Evolutionary conservation across 2,329 filamentous ascomycete genomes (phyloP).

Genomic region (Dendrostoma leiphaemia): DNA sequence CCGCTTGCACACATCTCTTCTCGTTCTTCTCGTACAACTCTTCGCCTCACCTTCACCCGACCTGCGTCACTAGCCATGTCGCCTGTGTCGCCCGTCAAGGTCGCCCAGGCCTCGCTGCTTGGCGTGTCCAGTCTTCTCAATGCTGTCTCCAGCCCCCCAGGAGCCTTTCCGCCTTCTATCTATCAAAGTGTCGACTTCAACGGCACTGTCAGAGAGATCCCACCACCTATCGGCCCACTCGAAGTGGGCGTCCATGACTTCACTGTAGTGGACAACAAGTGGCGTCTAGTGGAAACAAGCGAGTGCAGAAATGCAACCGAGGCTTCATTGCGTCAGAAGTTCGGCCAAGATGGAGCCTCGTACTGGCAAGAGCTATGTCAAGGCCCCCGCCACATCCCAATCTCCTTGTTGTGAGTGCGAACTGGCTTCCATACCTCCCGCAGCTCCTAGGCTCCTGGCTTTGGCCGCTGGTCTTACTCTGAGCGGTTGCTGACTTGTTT

Average conservation of each 20-base stretch:
- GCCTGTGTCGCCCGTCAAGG: not conserved
- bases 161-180: not conserved
- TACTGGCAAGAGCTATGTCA: not conserved
- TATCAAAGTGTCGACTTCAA: slow-evolving; percentile 5
- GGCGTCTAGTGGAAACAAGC: not conserved
- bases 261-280: not conserved
- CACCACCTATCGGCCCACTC: not conserved
- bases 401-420: slow-evolving; percentile 13
- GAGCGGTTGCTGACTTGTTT: not conserved
- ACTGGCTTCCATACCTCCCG: too few relatives aligned
- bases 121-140: not conserved
- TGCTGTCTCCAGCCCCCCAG: not conserved
- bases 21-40: not conserved
- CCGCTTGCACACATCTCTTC: not conserved
- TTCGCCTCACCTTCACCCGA: not conserved
- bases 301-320: not conserved
- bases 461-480: too few relatives aligned
- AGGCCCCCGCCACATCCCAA: slow-evolving; percentile 3
- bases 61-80: slow-evolving; percentile 10
- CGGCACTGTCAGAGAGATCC: not conserved
- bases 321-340: not conserved
- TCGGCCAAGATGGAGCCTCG: not conserved
- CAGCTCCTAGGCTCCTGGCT: too few relatives aligned
- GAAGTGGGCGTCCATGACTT: slow-evolving; percentile 2
- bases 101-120: not conserved